phyloP scores from a whole-genome alignment of 1,284 basidiomycete species.

The Puccinia brachypodii region DNA sequence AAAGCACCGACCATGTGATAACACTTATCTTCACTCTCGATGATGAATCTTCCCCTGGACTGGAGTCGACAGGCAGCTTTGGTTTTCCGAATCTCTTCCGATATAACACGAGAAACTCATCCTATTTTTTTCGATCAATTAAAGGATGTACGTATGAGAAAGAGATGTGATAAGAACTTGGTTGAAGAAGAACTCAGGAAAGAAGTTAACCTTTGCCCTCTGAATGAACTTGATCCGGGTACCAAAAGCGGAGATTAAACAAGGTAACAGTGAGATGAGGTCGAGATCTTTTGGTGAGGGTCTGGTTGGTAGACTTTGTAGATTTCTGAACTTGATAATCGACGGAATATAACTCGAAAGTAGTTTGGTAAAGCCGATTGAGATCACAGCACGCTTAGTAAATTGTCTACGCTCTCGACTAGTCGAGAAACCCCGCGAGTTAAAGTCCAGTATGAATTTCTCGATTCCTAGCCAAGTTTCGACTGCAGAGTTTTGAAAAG shows the following conservation, averaged over 20 bases:
- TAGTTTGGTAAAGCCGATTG: constrained; percentile 34
- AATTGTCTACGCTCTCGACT: constrained; percentile 43
- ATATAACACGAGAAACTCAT: constrained; percentile 27
- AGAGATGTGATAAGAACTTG: neutral
- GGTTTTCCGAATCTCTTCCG: neutral
- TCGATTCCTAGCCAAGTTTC: constrained; percentile 36
- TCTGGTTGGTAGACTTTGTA: neutral
- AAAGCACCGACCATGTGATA: neutral
- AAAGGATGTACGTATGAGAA: neutral
- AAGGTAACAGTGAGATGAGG: constrained; percentile 14
- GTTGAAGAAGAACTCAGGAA: neutral
- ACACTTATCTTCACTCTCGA: constrained; percentile 7
- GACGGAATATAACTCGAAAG: constrained; percentile 35
- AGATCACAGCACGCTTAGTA: constrained; percentile 40
- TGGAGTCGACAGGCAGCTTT: neutral
- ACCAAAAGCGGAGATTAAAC: constrained; percentile 7
- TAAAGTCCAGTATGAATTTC: constrained; percentile 36
- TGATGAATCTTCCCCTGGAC: neutral
- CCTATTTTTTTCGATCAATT: constrained; percentile 5
- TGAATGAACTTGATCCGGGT: constrained; percentile 18
- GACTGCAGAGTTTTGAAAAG: neutral
- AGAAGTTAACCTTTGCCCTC: neutral
- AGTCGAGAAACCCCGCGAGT: constrained; percentile 37
- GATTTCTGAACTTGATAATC: constrained; percentile 16
- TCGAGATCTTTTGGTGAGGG: neutral